A percentile compares a stretch with the other conserved stretches of the same genome.
These are phyloP conservation scores for Hypericum perforatum DNA, from an alignment of 345 rosid genomes.

Conservation along the genomic window DNA sequence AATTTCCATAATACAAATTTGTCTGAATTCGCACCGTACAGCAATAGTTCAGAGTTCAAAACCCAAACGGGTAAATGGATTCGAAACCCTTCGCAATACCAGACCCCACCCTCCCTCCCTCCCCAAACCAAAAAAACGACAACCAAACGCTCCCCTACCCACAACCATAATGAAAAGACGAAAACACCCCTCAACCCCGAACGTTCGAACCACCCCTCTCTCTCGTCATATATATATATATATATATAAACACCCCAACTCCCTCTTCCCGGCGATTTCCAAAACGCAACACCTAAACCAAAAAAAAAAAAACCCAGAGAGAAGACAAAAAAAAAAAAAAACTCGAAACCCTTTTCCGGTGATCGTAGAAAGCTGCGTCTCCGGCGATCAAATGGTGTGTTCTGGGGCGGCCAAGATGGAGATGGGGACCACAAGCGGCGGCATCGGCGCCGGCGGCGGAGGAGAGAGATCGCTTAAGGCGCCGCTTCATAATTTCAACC, in stretches of 20 bases:
- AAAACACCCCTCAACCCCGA: slow-evolving; percentile 9
- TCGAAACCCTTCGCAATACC: too few relatives aligned
- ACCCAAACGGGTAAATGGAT: too few relatives aligned
- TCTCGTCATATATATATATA: too few relatives aligned
- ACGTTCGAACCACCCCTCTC: slow-evolving; percentile 15
- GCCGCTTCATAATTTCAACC: slow-evolving; percentile 23
- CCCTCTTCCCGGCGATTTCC: slow-evolving; percentile 18
- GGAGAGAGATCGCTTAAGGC: slow-evolving; percentile 17
- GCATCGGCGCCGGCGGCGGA: too few relatives aligned
- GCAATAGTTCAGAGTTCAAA: too few relatives aligned
- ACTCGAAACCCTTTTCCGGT: not conserved
- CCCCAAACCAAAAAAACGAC: not conserved
- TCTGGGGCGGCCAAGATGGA: slow-evolving; percentile 12
- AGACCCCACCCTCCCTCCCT: not conserved
- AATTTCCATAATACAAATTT: too few relatives aligned
- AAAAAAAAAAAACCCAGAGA: not conserved
- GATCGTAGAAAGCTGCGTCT: too few relatives aligned
- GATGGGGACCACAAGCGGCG: not conserved
- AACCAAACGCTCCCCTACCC: not conserved
- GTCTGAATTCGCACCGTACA: too few relatives aligned
- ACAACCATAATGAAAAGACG: not conserved
- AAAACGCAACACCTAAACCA: not conserved
- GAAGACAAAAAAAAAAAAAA: not conserved
- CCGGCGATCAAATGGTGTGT: slow-evolving; percentile 17
- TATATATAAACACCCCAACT: slow-evolving; percentile 7